Evolutionary conservation across 805 yeast genomes (phyloP).

Genomic region (Wickerhamiella allomyrinae): DNA sequence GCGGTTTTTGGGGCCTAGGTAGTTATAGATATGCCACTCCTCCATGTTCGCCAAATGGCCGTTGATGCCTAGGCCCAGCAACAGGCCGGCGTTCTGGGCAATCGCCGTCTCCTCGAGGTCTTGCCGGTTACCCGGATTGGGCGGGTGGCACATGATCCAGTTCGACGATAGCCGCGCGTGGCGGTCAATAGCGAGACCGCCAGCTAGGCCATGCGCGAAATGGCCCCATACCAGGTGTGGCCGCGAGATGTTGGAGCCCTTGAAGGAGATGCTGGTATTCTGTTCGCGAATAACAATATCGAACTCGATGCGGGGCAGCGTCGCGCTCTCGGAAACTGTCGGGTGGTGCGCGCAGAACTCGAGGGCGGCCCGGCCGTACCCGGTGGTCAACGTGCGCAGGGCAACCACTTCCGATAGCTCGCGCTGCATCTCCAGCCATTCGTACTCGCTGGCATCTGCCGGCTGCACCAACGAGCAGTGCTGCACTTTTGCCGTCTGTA

Average conservation of each 20-base stretch:
- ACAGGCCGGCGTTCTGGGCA: constrained; percentile 86
- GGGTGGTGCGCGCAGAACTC: constrained; percentile 59
- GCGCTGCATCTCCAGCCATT: constrained; percentile 37
- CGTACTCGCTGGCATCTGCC: constrained; percentile 39
- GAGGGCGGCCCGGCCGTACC: constrained; percentile 66
- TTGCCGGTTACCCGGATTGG: not conserved
- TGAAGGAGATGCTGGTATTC: constrained; percentile 47
- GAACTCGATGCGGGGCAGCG: constrained; percentile 62
- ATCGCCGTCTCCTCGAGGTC: constrained; percentile 20
- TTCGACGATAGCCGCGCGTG: constrained; percentile 30
- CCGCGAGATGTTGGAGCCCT: constrained; percentile 37
- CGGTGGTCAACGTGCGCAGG: constrained; percentile 56
- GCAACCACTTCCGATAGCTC: constrained; percentile 48
- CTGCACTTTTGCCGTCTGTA: constrained; percentile 60
- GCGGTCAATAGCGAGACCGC: constrained; percentile 64
- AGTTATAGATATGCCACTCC: constrained; percentile 94
- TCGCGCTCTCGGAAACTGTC: constrained; percentile 69
- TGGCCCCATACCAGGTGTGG: constrained; percentile 60
- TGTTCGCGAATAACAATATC: constrained; percentile 51
- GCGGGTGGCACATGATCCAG: constrained; percentile 61
- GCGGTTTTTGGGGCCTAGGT: constrained; percentile 76
- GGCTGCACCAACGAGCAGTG: constrained; percentile 27
- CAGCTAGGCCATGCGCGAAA: constrained; percentile 83
- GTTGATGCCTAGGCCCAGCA: constrained; percentile 82
- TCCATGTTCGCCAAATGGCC: constrained; percentile 75